Evolutionary conservation across 2,329 filamentous ascomycete species (phyloP), one percentile per base, ranked within the genome.

Genomic region (Ilyonectria sp.): DNA sequence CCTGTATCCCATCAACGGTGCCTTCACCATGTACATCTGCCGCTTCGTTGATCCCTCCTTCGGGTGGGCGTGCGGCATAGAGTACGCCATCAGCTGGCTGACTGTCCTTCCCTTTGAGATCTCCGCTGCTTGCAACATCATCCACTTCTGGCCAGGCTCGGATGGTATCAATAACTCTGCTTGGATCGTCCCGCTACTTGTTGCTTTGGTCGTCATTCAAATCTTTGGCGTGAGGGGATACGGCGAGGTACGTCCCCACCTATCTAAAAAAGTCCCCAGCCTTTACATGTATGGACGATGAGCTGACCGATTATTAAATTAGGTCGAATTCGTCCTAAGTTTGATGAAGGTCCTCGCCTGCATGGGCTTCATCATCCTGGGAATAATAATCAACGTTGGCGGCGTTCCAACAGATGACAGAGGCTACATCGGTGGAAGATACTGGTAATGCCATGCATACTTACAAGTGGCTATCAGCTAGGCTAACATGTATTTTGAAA

Each of bases 31-130:
- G 26, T 89, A 88, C 79, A 86, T 85, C 26, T 82, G 83, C 58
- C 87, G 88, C 55, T 90, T 90, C 74, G 86, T 90, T 70, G 87
- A 88, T 74, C 87, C 87, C 35, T 86, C 87, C 1, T 89, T 86
- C 81, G 84, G 84, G 63, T 86, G 86, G 68, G 84, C 84, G 65
- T 84, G 86, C 78, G 84, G 84, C 37, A 76, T 73, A 73, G 74
- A 77, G 52, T 77, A 77, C 19, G 52, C 52, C 31, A 46, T 86
- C 71, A 82, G 84, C 69, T 86, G 84, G 84, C 77, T 80, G n/a
- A 78, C 82, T 35, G 83, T 86, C 26, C 71, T 86, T 23, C 84
- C 84, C 1, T 79, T 86, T 54, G 84, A 86, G 76, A 72, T 86
- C 6, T 85, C 84, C 0, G 85, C 86, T 44, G 84, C 83, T 31